Evolutionary conservation across 2,329 filamentous ascomycete genomes (phyloP).

Genomic region (Fusarium sp.): DNA sequence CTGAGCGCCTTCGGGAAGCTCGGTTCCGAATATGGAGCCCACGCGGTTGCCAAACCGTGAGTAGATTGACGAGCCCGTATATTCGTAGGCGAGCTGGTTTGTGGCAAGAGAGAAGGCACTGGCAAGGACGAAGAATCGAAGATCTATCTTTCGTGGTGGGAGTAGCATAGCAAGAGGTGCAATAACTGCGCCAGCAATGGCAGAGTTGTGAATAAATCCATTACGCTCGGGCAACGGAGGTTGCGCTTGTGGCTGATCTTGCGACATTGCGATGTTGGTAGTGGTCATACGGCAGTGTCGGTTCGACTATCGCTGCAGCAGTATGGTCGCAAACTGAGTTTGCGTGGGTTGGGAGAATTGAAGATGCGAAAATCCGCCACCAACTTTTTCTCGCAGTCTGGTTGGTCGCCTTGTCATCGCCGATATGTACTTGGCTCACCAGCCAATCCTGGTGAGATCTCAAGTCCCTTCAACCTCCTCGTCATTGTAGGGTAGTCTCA

Average conservation of each 20-base stretch:
- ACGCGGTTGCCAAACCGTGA: conserved; percentile 57
- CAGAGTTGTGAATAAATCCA: conserved; percentile 56
- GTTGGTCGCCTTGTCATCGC: neutral
- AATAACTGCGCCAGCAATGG: conserved; percentile 58
- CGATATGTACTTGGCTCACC: neutral
- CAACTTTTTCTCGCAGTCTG: conserved; percentile 26
- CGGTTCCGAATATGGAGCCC: conserved; percentile 57
- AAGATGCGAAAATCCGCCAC: conserved; percentile 16
- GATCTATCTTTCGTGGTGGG: conserved; percentile 61
- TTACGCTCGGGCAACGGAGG: conserved; percentile 47
- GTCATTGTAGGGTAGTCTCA: neutral
- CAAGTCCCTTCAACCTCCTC: neutral
- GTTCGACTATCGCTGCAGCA: neutral
- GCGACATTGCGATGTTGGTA: conserved; percentile 39
- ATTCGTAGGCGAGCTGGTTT: conserved; percentile 66
- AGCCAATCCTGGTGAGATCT: neutral
- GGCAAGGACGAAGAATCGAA: conserved; percentile 61
- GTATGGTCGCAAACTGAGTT: conserved; percentile 4
- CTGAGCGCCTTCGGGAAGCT: conserved; percentile 66
- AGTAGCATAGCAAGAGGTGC: conserved; percentile 59
- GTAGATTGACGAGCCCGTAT: conserved; percentile 63
- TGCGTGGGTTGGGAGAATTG: neutral
- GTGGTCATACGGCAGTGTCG: neutral
- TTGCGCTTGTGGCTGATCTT: conserved; percentile 37
- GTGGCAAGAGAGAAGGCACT: conserved; percentile 61